Evolutionary conservation across 1,284 basidiomycete genomes (phyloP).

Genomic region (Lignosus rhinocerotis): DNA sequence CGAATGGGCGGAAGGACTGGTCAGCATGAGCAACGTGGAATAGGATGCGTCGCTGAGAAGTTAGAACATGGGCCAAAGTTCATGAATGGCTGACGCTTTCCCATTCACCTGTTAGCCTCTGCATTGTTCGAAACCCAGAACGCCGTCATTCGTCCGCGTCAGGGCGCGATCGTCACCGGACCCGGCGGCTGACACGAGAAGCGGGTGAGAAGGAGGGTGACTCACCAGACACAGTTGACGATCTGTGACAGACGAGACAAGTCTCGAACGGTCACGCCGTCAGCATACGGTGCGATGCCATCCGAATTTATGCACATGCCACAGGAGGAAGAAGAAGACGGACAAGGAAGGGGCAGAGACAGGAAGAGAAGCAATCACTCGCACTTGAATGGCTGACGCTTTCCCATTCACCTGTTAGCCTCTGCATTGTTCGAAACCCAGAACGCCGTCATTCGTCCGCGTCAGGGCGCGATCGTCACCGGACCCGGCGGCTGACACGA

Average conservation of each 20-base stretch:
- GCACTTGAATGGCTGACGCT: no score
- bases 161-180: neutral
- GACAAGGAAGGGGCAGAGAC: neutral
- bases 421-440: neutral
- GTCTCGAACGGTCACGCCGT: no score
- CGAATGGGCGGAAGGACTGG: neutral
- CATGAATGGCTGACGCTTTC: neutral
- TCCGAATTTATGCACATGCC: neutral
- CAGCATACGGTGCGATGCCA: no score
- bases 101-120: neutral
- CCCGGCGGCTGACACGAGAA: neutral
- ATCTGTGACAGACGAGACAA: neutral
- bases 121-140: neutral
- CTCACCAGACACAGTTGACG: neutral
- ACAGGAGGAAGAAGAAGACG: neutral
- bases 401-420: neutral
- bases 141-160: neutral
- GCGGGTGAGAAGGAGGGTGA: neutral
- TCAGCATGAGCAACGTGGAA: neutral
- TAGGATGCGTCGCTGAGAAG: no score
- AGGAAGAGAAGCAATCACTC: conserved; percentile 1
- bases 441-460: neutral
- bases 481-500: neutral
- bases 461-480: neutral
- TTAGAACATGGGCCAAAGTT: no score